phyloP scores from a whole-genome alignment of 768 basidiomycete species.

The Agaricus blazei region DNA sequence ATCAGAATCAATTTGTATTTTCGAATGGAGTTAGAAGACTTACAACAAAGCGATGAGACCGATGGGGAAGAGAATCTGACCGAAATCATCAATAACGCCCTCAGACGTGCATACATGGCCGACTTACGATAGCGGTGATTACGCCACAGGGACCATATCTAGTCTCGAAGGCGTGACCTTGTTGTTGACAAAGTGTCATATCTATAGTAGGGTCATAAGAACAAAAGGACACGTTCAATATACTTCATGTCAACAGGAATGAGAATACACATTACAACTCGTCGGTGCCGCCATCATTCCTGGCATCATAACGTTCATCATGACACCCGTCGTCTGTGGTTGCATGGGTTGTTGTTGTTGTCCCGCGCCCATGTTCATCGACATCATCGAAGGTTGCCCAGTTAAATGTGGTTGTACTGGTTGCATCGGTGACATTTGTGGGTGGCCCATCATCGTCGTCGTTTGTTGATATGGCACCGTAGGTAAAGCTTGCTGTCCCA shows the following conservation, averaged over 20 bases:
- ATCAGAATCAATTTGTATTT: too few species aligned
- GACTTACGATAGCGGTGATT: constrained; percentile 21
- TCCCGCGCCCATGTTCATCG: neutral
- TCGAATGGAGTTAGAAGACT: neutral
- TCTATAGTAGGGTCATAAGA: neutral
- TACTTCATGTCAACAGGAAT: neutral
- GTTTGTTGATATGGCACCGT: neutral
- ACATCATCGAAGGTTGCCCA: neutral
- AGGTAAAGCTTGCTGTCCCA: neutral
- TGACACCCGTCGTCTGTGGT: constrained; percentile 2
- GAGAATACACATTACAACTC: neutral
- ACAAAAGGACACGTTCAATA: too few species aligned
- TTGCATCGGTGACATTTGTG: constrained; percentile 3
- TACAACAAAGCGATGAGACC: constrained; percentile 7
- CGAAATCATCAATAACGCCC: neutral
- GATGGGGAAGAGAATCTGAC: constrained; percentile 5
- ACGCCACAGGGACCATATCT: constrained; percentile 20
- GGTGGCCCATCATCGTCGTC: constrained; percentile 1
- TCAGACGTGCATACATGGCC: neutral
- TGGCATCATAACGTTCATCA: constrained; percentile 8
- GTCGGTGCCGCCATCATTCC: neutral
- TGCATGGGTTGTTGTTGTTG: neutral
- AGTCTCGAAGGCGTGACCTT: constrained; percentile 18
- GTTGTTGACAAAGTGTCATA: constrained; percentile 4
- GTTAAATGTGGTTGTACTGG: constrained; percentile 2